Conservation (phyloP, 257 asterid species). For the Galeopsis tetrahit region DNA sequence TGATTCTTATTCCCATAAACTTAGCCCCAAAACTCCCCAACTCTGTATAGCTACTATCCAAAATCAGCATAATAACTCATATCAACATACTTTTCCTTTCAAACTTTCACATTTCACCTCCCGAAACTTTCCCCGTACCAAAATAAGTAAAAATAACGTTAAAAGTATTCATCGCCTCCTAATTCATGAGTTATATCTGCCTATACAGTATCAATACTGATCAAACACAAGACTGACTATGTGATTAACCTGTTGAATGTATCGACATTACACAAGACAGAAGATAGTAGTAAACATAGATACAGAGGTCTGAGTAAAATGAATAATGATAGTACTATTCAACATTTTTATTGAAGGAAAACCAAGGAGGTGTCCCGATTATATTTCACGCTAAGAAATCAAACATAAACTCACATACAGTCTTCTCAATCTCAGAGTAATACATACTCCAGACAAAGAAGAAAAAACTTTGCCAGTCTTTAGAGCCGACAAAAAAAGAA, state of each 20-base stretch:
- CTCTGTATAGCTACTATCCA: not conserved
- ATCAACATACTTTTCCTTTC: not conserved
- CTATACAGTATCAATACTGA: not conserved
- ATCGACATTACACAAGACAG: not conserved
- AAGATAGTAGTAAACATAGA: constrained; percentile 17
- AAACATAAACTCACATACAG: constrained; percentile 64
- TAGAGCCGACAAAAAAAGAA: constrained; percentile 43
- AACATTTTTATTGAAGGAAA: constrained; percentile 54
- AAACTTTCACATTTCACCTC: not conserved
- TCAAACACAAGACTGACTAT: not conserved
- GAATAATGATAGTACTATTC: constrained; percentile 47
- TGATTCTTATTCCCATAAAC: too few species aligned
- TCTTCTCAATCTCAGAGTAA: constrained; percentile 39
- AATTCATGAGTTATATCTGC: too few species aligned
- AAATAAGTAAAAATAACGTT: not conserved
- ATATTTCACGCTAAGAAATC: constrained; percentile 62
- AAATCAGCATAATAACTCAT: not conserved
- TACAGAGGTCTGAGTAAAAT: constrained; percentile 40
- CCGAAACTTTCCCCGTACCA: not conserved
- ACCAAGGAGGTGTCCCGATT: constrained; percentile 53
- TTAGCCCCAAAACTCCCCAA: too few species aligned
- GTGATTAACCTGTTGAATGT: not conserved
- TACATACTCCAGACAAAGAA: constrained; percentile 46
- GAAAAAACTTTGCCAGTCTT: constrained; percentile 44
- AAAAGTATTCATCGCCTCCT: too few species aligned